Evolutionary conservation across 208 protist species (phyloP), one percentile per base, ranked within the genome.

Genomic region (Phytomonas sp.): DNA sequence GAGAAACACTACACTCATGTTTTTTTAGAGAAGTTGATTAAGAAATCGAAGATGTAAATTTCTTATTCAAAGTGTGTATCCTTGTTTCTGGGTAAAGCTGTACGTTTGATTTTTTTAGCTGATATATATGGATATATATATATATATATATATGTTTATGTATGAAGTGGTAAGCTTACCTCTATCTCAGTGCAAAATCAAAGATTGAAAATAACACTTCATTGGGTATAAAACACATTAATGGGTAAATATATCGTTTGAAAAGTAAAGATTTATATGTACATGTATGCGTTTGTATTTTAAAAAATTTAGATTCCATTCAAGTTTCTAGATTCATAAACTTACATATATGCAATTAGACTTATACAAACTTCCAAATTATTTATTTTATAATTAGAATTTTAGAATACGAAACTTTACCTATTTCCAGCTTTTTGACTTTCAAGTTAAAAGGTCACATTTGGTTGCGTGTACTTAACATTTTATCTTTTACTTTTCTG

Each of bases 11-110:
- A 26, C 5, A 0, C 19, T 56, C 19, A 23, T 56, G 40, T 49
- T 49, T 4, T 12, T 16, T 49, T n/a, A 49, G 40, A 49, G 8
- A 49, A 49, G 40, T 49, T 49, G 40, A 12, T 26, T 23, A 26
- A 64, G 36, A 45, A 40, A 42, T 61, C 6, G 29, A 30, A 62
- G 32, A 69, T 61, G 16, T 49, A 42, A 69, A 33, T 7, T 56
- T 26, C 45, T 56, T 56, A 19, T 56, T 26, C 45, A 59, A 61
- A 69, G 42, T 4, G 6, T 52, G 19, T 49, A 16, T 66, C 40
- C 23, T 60, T 68, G 60, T 71, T 67, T 42, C 67, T 67, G 5
- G 60, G 45, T 71, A 29, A 40, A 14, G 19, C 2, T 66, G 59
- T 59, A 32, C 7, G 29, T 56, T 56, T 6, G 26, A 56, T 56